Base-by-base conservation (phyloP, 2,329 filamentous ascomycete genomes). In the Apiospora phragmitis region DNA sequence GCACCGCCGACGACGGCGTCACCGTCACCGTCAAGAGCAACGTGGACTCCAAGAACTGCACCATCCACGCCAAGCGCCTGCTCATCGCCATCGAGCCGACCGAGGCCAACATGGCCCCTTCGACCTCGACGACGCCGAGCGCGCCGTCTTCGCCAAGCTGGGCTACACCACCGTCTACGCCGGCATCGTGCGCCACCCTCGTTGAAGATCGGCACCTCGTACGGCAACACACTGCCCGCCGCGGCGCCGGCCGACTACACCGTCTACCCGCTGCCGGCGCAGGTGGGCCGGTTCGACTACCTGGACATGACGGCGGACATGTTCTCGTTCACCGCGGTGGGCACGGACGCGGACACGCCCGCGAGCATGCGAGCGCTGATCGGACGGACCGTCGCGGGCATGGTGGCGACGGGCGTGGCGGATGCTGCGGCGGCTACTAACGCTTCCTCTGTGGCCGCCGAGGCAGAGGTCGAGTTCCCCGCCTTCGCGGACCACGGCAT, bases 281-380 rank as follows among this genome's bases (percentile, higher is more conserved):
- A 77, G 42, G 69, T 77, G 42, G 76, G 74, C 0, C 72, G 74
- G 47, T 76, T 80, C 68, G 78, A 77, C 66, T 80, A 77, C 72
- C 71, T 81, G 59, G 79, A 77, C 55, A 75, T 72, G n/a, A 74
- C 74, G 3, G 49, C 71, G n/a, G 75, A 79, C 67, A 70, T 78
- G 21, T 81, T 79, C 73, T 78, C 77, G 42, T 74, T 79, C 68
- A 76, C 79, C 16, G 75, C 78, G 24, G 75, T 79, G 9, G 78
- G 77, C 38, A 74, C 76, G 14, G 72, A 73, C 7, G 32, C 70
- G 8, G 70, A 77, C 26, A 73, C 71, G 11, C 62, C 70, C 1
- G 70, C 73, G 4, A 74, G 67, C 35, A 78, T 78, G 4, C 73
- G 77, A 73, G 71, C 67, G 1, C 71, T 79, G 16, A 75, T 80